Conservation (phyloP, 805 yeast genomes). For the Kuraishia borneana region DNA sequence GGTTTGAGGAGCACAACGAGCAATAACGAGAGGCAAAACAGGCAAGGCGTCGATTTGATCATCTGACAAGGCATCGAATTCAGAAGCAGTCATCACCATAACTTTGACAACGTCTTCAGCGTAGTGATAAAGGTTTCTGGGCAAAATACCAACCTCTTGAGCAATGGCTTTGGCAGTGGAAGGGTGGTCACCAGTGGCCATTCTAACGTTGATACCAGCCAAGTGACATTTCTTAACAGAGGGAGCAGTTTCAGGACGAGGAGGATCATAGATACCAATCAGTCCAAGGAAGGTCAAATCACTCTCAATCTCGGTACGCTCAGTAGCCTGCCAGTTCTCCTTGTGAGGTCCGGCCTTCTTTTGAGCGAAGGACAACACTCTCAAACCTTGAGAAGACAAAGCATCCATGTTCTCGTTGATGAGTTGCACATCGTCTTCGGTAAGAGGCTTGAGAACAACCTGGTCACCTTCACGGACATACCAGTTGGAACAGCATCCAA, state of each 20-base stretch:
- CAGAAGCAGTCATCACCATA: constrained; percentile 69
- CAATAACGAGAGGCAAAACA: constrained; percentile 65
- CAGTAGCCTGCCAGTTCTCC: constrained; percentile 17
- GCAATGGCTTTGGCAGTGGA: constrained; percentile 75
- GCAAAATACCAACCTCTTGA: constrained; percentile 68
- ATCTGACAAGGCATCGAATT: constrained; percentile 55
- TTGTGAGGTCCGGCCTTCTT: constrained; percentile 18
- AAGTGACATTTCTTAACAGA: constrained; percentile 56
- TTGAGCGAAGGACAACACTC: constrained; percentile 65
- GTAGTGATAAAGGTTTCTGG: constrained; percentile 46
- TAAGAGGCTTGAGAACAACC: constrained; percentile 22
- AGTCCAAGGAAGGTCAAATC: constrained; percentile 51
- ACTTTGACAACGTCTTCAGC: constrained; percentile 41
- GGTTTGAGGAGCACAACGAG: constrained; percentile 76
- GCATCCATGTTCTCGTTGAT: constrained; percentile 48
- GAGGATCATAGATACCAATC: constrained; percentile 75
- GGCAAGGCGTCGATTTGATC: constrained; percentile 52
- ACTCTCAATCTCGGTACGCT: constrained; percentile 37
- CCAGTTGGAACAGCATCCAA: constrained; percentile 47
- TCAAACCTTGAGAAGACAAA: constrained; percentile 52
- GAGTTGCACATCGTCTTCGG: constrained; percentile 23
- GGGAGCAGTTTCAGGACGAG: constrained; percentile 55
- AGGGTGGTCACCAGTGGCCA: constrained; percentile 78
- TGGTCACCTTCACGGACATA: constrained; percentile 23
- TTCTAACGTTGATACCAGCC: constrained; percentile 72